Evolutionary conservation across 2,329 filamentous ascomycete species (phyloP), one percentile per base, ranked within the genome.

Genomic region (Beauveria pseudobassiana): DNA sequence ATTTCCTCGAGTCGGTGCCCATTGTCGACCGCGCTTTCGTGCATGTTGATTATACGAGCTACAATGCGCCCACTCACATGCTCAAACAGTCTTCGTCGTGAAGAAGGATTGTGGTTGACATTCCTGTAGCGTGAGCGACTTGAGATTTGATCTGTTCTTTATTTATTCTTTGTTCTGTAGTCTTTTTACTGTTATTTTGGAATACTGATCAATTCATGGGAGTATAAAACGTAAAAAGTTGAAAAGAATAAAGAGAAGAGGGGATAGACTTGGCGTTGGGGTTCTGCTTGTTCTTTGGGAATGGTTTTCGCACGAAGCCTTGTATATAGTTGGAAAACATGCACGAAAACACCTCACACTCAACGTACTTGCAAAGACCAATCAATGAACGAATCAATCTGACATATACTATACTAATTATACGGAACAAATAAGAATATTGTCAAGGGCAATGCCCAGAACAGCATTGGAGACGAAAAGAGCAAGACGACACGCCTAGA

Each of bases 1-100:
- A 95, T 75, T 90, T 95, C 64, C 80, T 95, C 40, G 91, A 95
- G 76, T 90, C 88, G 62, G 88, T 95, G 46, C 90, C 90, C 26
- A 88, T 87, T 66, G 90, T 95, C 34, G 87, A 89, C 69, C 78
- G 87, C 62, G 87, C 87, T 0, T 89, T 89, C 74, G 86, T 89
- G 18, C 86, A 89, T 65, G 81, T 85, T 22, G 84, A 87, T 67
- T 87, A 87, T 66, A 79, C 82, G 22, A 84, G 80, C 60, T 86
- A 85, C 67, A 86, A 86, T 65, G 75, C 84, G 62, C 83, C 83
- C 1, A 86, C 83, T 3, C 83, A 86, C 67, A 83, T 86, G 76
- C 67, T 75, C 51, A 76, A 75, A 59, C 67, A 71, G 56, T 65
- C 65, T 24, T 46, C 60, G 0, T 46, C 60, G 26, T 62, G 18